Percentiles rank a stretch among this genome's conserved stretches.
phyloP scores from a whole-genome alignment of 2,329 filamentous ascomycete genomes.

The Cadophora sp. region DNA sequence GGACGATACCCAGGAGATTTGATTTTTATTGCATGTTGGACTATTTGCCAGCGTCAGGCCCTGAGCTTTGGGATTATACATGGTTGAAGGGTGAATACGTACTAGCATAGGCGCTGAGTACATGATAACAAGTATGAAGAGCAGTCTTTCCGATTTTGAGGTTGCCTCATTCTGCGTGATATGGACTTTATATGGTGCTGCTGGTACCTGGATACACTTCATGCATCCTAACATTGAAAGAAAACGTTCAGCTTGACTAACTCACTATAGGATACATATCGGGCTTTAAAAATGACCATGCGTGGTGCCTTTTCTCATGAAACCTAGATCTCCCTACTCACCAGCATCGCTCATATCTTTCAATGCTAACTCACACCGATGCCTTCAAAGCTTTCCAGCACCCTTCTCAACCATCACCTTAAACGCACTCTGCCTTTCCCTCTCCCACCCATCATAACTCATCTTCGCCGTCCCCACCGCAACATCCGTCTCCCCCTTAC shows the following conservation, averaged over 20 bases:
- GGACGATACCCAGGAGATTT: slow-evolving; percentile 12
- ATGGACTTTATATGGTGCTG: background rate
- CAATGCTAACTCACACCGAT: background rate
- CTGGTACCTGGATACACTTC: too few species aligned
- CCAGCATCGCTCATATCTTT: background rate
- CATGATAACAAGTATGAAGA: background rate
- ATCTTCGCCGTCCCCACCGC: slow-evolving; percentile 30
- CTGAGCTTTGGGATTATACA: background rate
- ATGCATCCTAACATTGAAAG: too few species aligned
- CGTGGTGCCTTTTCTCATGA: too few species aligned
- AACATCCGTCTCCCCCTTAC: slow-evolving; percentile 31
- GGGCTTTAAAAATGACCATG: too few species aligned
- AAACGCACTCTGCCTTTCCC: slow-evolving; percentile 21
- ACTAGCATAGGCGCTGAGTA: slow-evolving; percentile 4
- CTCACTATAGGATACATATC: too few species aligned
- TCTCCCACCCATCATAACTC: slow-evolving; percentile 26
- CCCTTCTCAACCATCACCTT: slow-evolving; percentile 20
- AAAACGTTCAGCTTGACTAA: too few species aligned
- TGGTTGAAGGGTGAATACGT: background rate
- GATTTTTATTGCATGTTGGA: slow-evolving; percentile 1
- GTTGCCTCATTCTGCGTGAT: background rate
- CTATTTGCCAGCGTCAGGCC: background rate
- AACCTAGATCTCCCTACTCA: too few species aligned
- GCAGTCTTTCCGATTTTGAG: background rate
- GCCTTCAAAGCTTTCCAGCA: background rate